Base-by-base conservation (phyloP, 257 asterid species). In the Plantago major region DNA sequence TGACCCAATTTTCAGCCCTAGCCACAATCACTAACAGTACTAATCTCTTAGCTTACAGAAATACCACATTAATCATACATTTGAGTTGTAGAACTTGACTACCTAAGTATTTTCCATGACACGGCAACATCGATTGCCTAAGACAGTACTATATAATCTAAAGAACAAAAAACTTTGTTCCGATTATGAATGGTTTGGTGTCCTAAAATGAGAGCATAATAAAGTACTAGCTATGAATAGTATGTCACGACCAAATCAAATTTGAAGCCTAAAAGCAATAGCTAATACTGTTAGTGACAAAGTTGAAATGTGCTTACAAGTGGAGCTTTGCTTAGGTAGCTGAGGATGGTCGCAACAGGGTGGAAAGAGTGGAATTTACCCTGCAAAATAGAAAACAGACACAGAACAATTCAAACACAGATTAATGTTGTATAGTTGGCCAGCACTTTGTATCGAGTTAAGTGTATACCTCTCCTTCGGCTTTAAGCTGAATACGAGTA, bases 291-390 rank as follows among this genome's bases (percentile, higher is more conserved):
- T n/a, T 3, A 30, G 11, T 33, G 12, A 18, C 38, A 22, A 48
- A 12, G 26, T 55, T 58, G 43, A 14, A 63, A 61, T 62, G 65
- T 54, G 64, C 97, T 89, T 73, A 93, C 99, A 67, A 93, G 89
- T 65, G 99, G 99, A 70, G 99, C 97, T 76, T 93, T 93, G 79
- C 84, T 80, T 57, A 92, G 96, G 83, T 92, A 92, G 76, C 99
- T 92, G 55, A 92, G 96, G 56, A 92, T 84, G 58, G 96, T 85
- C 30, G 99, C 87, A 73, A 93, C 96, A 0, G 97, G 99, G 67
- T 93, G 99, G 85, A 93, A 93, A 0, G 99, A 77, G 72, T 93
- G 97, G 73, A 89, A 93, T 72, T 93, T 93, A 11, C 74, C 94
- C 97, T 92, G 88, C 46, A n/a, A 30, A 30, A 30, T 30, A 5